These are phyloP conservation scores for Candida argentea DNA, from an alignment of 805 yeast genomes.

Conservation along the genomic window DNA sequence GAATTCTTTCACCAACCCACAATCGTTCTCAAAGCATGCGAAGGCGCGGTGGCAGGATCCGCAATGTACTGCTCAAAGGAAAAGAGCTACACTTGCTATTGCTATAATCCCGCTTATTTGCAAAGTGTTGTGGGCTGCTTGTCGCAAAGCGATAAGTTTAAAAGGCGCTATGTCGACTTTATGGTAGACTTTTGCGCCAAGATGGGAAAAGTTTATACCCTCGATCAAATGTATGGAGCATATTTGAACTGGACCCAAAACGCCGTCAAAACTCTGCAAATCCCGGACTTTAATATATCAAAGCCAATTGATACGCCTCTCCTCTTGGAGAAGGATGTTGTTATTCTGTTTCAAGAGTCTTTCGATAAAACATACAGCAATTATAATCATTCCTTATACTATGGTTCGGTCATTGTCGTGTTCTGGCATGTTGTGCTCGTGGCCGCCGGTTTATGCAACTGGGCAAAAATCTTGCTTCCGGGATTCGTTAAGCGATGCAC, in stretches of 20 bases:
- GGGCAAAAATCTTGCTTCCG: slow-evolving; percentile 20
- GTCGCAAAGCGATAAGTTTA: slow-evolving; percentile 1
- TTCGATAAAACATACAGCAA: slow-evolving; percentile 13
- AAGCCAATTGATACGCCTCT: slow-evolving; percentile 14
- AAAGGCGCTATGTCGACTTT: slow-evolving; percentile 1
- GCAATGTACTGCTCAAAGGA: slow-evolving; percentile 5
- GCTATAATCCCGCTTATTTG: slow-evolving; percentile 15
- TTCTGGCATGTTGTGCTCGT: slow-evolving; percentile 12
- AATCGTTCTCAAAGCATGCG: neutral
- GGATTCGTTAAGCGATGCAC: slow-evolving; percentile 16
- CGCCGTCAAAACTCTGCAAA: slow-evolving; percentile 10
- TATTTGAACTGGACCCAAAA: slow-evolving; percentile 6
- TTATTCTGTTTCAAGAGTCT: slow-evolving; percentile 6
- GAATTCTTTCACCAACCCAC: neutral
- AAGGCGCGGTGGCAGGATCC: neutral
- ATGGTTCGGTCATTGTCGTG: slow-evolving; percentile 12
- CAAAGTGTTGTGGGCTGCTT: slow-evolving; percentile 24
- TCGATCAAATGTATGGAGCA: slow-evolving; percentile 9
- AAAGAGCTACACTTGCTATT: slow-evolving; percentile 10
- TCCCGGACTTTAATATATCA: slow-evolving; percentile 14
- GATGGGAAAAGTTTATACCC: slow-evolving; percentile 11
- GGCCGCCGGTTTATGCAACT: slow-evolving; percentile 5
- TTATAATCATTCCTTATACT: slow-evolving; percentile 15
- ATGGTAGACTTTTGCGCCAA: slow-evolving; percentile 12
- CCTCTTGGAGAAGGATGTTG: slow-evolving; percentile 8